Evolutionary conservation across 1,284 basidiomycete species (phyloP).

Genomic region (Ganoderma sinense): DNA sequence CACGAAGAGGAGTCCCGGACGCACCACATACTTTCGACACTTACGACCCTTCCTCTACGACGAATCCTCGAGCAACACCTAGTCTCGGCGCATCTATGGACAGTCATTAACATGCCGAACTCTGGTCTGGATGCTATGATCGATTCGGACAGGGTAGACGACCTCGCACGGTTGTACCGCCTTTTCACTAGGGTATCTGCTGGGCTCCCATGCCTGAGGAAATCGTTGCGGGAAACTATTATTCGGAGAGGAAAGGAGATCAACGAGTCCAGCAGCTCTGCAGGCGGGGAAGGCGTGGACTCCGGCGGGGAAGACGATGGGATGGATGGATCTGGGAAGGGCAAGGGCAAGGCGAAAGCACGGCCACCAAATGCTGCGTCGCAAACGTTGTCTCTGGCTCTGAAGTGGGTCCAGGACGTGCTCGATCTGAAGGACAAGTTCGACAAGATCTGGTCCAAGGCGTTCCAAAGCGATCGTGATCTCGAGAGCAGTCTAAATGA

Average conservation of each 20-base stretch:
- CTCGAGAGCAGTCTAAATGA: slow-evolving; percentile 90
- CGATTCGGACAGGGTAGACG: slow-evolving; percentile 80
- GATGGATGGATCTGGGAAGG: slow-evolving; percentile 53
- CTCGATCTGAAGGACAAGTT: slow-evolving; percentile 93
- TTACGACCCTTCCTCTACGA: slow-evolving; percentile 76
- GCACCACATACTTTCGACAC: slow-evolving; percentile 88
- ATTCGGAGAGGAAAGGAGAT: slow-evolving; percentile 82
- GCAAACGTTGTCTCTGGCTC: slow-evolving; percentile 65
- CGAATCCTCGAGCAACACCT: slow-evolving; percentile 83
- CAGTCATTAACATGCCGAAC: slow-evolving; percentile 82
- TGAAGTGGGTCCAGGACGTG: slow-evolving; percentile 96
- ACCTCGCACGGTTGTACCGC: slow-evolving; percentile 84
- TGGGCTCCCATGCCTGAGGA: slow-evolving; percentile 74
- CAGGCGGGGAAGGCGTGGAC: slow-evolving; percentile 43
- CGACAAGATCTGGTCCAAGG: slow-evolving; percentile 75
- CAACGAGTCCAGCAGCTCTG: slow-evolving; percentile 57
- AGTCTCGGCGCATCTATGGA: slow-evolving; percentile 78
- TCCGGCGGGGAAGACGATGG: slow-evolving; percentile 48
- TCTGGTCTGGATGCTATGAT: slow-evolving; percentile 93
- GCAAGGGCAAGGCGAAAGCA: slow-evolving; percentile 68
- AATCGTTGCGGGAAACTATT: slow-evolving; percentile 81
- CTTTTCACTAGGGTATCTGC: slow-evolving; percentile 78
- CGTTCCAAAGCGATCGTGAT: slow-evolving; percentile 81
- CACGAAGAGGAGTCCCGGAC: slow-evolving; percentile 88
- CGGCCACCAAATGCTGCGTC: slow-evolving; percentile 48